A percentile compares a stretch with the other conserved stretches of the same genome.
phyloP scores from a whole-genome alignment of 768 basidiomycete genomes.

The Leucocoprinus leucothites region DNA sequence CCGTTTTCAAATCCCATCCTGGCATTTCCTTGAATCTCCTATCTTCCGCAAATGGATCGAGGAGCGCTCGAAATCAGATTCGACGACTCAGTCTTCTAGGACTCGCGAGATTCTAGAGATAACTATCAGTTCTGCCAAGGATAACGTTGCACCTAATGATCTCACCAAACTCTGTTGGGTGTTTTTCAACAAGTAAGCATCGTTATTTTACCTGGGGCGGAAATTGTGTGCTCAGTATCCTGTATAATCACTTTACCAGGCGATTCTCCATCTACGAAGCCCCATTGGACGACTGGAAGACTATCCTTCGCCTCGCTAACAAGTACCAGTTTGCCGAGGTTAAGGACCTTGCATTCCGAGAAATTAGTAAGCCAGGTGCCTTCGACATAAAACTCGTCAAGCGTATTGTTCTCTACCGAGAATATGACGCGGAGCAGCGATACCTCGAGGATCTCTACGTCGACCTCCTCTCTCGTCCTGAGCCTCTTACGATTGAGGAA shows the following conservation, averaged over 20 bases:
- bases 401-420: conserved; percentile 51
- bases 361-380: conserved; percentile 4
- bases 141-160: conserved; percentile 34
- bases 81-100: conserved; percentile 20
- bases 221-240: background rate
- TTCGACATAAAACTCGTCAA: conserved; percentile 11
- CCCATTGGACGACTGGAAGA: conserved; percentile 48
- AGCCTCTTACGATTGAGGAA: conserved; percentile 53
- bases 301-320: conserved; percentile 55
- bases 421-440: conserved; percentile 41
- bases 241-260: conserved; percentile 26
- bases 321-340: conserved; percentile 57
- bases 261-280: conserved; percentile 56
- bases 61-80: too few relatives aligned
- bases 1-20: conserved; percentile 47
- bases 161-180: conserved; percentile 53
- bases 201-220: background rate
- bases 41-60: too few relatives aligned
- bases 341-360: conserved; percentile 51
- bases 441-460: conserved; percentile 56
- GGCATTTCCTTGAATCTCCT: conserved; percentile 55
- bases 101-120: conserved; percentile 30
- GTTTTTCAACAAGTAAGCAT: conserved; percentile 48
- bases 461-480: conserved; percentile 46
- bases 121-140: conserved; percentile 27